Conservation (phyloP, 2,329 filamentous ascomycete species). For the Rachicladosporium sp. region DNA sequence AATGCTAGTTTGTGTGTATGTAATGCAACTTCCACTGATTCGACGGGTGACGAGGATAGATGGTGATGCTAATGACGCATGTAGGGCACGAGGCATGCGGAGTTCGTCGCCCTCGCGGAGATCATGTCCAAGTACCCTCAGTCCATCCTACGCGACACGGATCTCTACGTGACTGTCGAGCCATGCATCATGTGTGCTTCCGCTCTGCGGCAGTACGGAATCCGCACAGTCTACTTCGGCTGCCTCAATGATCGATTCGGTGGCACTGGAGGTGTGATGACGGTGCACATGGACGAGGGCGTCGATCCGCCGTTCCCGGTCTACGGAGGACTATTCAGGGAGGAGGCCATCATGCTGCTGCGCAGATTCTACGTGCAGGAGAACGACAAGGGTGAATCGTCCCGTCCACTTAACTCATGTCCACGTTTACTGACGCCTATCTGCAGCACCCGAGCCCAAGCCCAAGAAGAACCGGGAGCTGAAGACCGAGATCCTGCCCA, state of each 20-base stretch:
- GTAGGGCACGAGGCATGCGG: constrained; percentile 83
- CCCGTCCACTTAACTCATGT: too few relatives aligned
- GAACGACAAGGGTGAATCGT: constrained; percentile 65
- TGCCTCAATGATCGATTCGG: constrained; percentile 95
- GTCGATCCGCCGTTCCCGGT: constrained; percentile 71
- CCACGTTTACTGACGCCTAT: too few relatives aligned
- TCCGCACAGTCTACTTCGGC: constrained; percentile 86
- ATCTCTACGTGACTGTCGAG: constrained; percentile 93
- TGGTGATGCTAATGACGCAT: neutral
- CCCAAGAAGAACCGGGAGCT: constrained; percentile 52
- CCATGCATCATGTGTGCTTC: constrained; percentile 99
- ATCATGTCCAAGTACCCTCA: constrained; percentile 53
- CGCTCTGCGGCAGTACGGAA: constrained; percentile 73
- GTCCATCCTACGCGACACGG: constrained; percentile 57
- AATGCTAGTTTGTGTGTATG: constrained; percentile 63
- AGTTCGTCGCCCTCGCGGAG: constrained; percentile 73
- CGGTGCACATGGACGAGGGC: constrained; percentile 62
- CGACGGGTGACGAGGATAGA: too few relatives aligned
- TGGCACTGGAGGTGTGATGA: constrained; percentile 85
- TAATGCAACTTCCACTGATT: too few relatives aligned
- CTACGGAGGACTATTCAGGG: constrained; percentile 74
- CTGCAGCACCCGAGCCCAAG: constrained; percentile 48
- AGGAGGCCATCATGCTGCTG: constrained; percentile 85
- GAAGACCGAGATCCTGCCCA: constrained; percentile 45
- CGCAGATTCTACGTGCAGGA: constrained; percentile 96